phyloP scores from a whole-genome alignment of 2,329 filamentous ascomycete genomes.

The Sarocladium oryzae region DNA sequence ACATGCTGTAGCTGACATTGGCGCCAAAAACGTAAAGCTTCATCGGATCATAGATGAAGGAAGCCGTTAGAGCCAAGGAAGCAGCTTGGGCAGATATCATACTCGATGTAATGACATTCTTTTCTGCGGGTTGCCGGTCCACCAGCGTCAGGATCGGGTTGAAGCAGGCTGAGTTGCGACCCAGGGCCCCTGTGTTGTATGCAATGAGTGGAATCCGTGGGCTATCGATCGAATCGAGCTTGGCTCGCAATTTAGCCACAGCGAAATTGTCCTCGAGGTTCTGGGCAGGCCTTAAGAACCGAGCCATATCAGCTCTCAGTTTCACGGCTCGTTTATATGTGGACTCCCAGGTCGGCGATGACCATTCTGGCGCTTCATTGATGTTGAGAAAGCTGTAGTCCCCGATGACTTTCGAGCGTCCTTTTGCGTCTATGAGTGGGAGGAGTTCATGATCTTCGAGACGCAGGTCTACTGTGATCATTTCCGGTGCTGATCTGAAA shows the following conservation, averaged over 20 bases:
- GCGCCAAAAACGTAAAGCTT: conserved; percentile 62
- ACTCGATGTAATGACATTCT: conserved; percentile 13
- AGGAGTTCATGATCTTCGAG: conserved; percentile 45
- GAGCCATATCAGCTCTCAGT: conserved; percentile 57
- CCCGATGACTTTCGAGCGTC: conserved; percentile 56
- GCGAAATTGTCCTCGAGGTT: conserved; percentile 58
- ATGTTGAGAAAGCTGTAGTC: conserved; percentile 36
- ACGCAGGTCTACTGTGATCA: conserved; percentile 54
- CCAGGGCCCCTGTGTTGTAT: conserved; percentile 58
- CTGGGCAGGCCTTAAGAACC: conserved; percentile 51
- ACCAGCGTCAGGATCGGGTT: conserved; percentile 26
- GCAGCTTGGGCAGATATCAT: conserved; percentile 48
- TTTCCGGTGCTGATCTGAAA: conserved; percentile 55
- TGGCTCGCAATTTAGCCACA: conserved; percentile 47
- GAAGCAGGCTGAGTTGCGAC: conserved; percentile 52
- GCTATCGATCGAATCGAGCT: conserved; percentile 34
- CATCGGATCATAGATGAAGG: conserved; percentile 62
- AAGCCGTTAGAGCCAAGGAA: conserved; percentile 58
- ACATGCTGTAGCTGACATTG: conserved; percentile 65
- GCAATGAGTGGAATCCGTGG: conserved; percentile 49
- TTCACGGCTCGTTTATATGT: conserved; percentile 52
- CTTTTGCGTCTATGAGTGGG: conserved; percentile 43
- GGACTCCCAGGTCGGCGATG: conserved; percentile 45
- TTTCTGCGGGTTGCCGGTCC: conserved; percentile 18
- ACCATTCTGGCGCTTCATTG: conserved; percentile 45